A percentile compares a stretch with the other conserved stretches of the same genome.
These are phyloP conservation scores for Leucosporidium scottii DNA, from an alignment of 768 basidiomycete genomes.

Conservation along the genomic window DNA sequence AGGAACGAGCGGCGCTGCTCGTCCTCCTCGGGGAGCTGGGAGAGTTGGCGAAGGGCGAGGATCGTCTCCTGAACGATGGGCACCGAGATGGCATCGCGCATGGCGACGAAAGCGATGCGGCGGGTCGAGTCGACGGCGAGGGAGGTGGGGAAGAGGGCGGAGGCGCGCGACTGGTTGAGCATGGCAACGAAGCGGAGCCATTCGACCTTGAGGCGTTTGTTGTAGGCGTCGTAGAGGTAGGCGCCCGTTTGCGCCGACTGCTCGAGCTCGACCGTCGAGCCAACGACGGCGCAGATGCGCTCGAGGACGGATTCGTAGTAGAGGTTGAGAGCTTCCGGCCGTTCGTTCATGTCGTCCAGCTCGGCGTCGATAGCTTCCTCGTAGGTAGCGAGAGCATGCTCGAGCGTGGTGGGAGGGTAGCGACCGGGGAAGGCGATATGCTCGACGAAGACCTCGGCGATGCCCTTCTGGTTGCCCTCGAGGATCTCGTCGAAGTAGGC, in stretches of 20 bases:
- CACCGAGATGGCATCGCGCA: slow-evolving; percentile 17
- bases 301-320: slow-evolving; percentile 63
- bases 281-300: slow-evolving; percentile 75
- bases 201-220: slow-evolving; percentile 77
- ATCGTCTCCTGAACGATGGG: slow-evolving; percentile 24
- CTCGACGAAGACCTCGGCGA: slow-evolving; percentile 70
- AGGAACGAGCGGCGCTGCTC: neutral
- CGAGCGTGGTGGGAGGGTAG: slow-evolving; percentile 75
- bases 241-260: slow-evolving; percentile 72
- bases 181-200: slow-evolving; percentile 91
- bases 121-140: slow-evolving; percentile 16
- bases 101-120: slow-evolving; percentile 19
- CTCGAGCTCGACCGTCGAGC: slow-evolving; percentile 69
- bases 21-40: neutral
- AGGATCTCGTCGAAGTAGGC: slow-evolving; percentile 82
- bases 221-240: slow-evolving; percentile 67
- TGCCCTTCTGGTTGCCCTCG: slow-evolving; percentile 51
- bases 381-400: slow-evolving; percentile 76
- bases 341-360: slow-evolving; percentile 42
- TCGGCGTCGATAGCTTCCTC: slow-evolving; percentile 59
- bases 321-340: slow-evolving; percentile 49
- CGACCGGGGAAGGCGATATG: slow-evolving; percentile 79
- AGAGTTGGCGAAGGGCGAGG: neutral
- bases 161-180: slow-evolving; percentile 18
- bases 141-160: slow-evolving; percentile 24